Evolutionary conservation across 495 filamentous ascomycete species (phyloP), one percentile per base, ranked within the genome.

Genomic region (Penicillium argentinense): DNA sequence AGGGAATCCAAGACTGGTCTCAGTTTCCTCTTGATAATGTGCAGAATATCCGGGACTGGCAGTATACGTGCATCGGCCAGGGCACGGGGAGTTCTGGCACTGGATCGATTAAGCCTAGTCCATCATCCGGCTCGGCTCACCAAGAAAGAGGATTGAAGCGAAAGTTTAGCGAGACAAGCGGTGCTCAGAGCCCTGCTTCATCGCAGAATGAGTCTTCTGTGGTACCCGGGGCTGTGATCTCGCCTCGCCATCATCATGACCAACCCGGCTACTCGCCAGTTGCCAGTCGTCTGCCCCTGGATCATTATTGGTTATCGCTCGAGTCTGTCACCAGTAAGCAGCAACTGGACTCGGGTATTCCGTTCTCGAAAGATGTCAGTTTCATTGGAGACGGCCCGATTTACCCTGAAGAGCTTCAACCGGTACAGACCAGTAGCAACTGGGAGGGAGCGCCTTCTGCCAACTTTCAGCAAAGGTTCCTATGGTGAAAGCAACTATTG

Each of bases 381-480:
- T 18, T 36, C 8, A 14, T 18, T 8, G 12, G 2, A 18, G 33
- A 8, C 3, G 17, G 33, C 4, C 33, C 7, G 33, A 21, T 36
- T 3, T 16, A 36, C 13, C 9, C 13, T 12, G 5, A 29, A 13
- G 23, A 11, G 18, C 25, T 32, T 9, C 26, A 24, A 24, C 8
- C 33, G 9, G 23, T 37, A 11, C 47, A 54, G 36, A 48, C 13
- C 21, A 34, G 47, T 24, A 68, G 55, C 39, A 40, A 45, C 4
- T 71, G 67, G 69, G 55, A 57, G 29, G 69, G 53, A 29, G 67
- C 66, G 8, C 67, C 69, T 2, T 60, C 66, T 1, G 47, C 56
- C 17, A 59, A 57, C 14, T 73, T 73, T 44, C 66, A 73, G 45
- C 52, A 58, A 11, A 56, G 59, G 17, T 73, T 71, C 52, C 55